These are phyloP conservation scores for Sporothrix sp. DNA, from an alignment of 2,329 filamentous ascomycete species.

Conservation along the genomic window DNA sequence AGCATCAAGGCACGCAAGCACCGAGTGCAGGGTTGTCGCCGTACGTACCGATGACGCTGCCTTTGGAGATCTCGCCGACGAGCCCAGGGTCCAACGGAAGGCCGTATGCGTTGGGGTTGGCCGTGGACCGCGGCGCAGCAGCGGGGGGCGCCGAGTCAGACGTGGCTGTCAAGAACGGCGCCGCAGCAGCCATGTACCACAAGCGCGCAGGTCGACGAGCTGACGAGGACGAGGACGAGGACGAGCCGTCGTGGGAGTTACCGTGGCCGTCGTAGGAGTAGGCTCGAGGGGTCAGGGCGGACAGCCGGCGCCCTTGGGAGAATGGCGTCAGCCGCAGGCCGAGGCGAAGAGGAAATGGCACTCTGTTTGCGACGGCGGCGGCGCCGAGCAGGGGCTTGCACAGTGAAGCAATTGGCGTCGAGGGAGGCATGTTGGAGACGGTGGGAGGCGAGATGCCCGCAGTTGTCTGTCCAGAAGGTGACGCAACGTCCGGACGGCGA, in stretches of 20 bases:
- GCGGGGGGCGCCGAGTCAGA: neutral
- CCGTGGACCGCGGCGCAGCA: neutral
- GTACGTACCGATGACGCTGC: constrained; percentile 40
- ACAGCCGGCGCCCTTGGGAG: no score
- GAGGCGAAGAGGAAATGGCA: constrained; percentile 3
- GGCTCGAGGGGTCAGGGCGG: neutral
- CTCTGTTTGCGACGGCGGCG: neutral
- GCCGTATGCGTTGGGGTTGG: neutral
- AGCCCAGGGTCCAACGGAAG: constrained; percentile 24
- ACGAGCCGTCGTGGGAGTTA: constrained; percentile 1
- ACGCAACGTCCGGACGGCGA: no score
- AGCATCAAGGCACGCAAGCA: no score
- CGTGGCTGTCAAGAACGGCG: constrained; percentile 6
- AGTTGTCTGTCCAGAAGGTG: no score
- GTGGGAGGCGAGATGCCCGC: no score
- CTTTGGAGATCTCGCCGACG: constrained; percentile 42
- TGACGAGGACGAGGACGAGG: constrained; percentile 5
- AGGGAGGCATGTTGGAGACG: neutral
- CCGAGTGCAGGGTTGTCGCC: neutral
- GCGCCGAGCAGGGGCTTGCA: neutral
- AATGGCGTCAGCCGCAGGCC: no score
- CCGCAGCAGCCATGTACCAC: constrained; percentile 12
- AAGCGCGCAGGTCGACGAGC: no score
- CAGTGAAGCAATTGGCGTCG: neutral
- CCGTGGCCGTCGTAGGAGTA: neutral